Base-by-base conservation (phyloP, 768 basidiomycete species). In the Lentinula boryana region DNA sequence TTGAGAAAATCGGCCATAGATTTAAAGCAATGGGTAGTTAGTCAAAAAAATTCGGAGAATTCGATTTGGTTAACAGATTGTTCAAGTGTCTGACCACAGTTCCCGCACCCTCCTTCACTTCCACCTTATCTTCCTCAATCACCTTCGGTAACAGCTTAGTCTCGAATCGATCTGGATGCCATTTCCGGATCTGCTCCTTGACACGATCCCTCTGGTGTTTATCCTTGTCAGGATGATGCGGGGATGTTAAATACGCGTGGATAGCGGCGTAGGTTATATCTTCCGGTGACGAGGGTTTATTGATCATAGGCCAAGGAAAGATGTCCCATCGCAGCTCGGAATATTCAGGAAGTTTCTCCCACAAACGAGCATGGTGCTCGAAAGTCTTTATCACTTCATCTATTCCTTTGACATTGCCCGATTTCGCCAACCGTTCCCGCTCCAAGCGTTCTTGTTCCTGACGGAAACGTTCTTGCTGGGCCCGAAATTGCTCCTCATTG, bases 151-250 rank as follows among this genome's bases (percentile, higher is more conserved):
- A 69, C 57, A 83, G 73, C 69, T 87, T 85, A 38, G 84, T 84
- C 64, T 91, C 87, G 67, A 93, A 92, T 36, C 88, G 84, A 72
- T 93, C 91, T 4, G 91, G 90, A 71, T 93, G 90, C 90, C 89
- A 93, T 64, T 80, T 75, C 71, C 82, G 80, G 65, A 93, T 79
- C 58, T 85, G 83, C 62, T 91, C 89, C 75, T 85, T 89, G 64
- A 91, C 78, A 13, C 88, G 84, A 65, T 91, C 90, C 73, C 88
- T 89, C 54, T 77, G 66, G 51, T 75, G 74, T 66, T 78, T 80
- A 32, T 85, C 84, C 60, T 69, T 75, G 60, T 76, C 76, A 0
- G 85, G 82, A 63, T 83, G 80, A 60, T 81, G 70, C 10, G 81
- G 75, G 15, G 84, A 85, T 60, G 82, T 73, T 67, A 91, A 78